Evolutionary conservation across 495 filamentous ascomycete species (phyloP).

Genomic region (Lepidopterella palustris): DNA sequence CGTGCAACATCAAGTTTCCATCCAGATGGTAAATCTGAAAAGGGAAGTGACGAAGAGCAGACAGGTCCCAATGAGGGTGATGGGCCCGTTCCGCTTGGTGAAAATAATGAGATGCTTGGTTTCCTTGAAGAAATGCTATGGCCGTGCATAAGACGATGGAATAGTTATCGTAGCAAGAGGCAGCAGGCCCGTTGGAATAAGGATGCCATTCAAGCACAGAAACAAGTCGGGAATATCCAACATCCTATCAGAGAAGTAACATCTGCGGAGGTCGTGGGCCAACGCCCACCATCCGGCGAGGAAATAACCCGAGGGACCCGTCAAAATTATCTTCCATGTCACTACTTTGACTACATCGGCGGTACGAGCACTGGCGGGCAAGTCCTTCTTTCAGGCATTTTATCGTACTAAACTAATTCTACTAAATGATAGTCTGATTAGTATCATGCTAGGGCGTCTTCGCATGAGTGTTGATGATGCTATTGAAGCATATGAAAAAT

Average conservation of each 20-base stretch:
- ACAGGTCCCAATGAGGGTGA: too few species aligned
- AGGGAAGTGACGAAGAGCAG: too few species aligned
- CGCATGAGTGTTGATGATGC: conserved; percentile 34
- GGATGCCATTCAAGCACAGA: too few species aligned
- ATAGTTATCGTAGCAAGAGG: too few species aligned
- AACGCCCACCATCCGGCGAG: neutral
- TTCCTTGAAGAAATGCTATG: too few species aligned
- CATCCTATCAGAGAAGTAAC: too few species aligned
- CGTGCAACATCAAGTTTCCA: neutral
- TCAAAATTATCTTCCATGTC: conserved; percentile 32
- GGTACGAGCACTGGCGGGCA: conserved; percentile 39
- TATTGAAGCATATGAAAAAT: conserved; percentile 31
- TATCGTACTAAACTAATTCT: conserved; percentile 1
- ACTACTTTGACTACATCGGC: conserved; percentile 40
- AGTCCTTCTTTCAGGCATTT: neutral
- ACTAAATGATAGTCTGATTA: conserved; percentile 27
- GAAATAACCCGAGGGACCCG: neutral
- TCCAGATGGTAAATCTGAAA: too few species aligned
- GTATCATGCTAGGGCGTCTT: conserved; percentile 36
- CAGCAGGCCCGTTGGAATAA: too few species aligned
- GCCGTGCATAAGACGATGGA: too few species aligned
- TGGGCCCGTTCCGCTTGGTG: neutral
- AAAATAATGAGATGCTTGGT: too few species aligned
- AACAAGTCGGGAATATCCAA: too few species aligned
- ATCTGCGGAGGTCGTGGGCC: too few species aligned